Percentiles rank a stretch among this genome's conserved stretches.
phyloP scores from a whole-genome alignment of 2,329 filamentous ascomycete species.

The Nakataea oryzae region DNA sequence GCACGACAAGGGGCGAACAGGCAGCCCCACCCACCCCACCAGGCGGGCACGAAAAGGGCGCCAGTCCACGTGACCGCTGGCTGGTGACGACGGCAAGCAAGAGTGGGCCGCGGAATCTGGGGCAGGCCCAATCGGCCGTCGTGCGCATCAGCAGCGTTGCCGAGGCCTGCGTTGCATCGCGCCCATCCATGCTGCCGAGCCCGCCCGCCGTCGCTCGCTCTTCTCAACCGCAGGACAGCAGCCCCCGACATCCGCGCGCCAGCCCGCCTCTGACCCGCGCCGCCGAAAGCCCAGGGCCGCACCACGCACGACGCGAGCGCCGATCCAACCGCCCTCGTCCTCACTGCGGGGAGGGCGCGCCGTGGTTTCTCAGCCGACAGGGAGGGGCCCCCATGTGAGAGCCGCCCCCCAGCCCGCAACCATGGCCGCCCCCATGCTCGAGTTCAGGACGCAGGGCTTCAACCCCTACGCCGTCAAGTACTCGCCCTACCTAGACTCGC shows the following conservation, averaged over 20 bases:
- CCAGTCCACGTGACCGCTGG: not conserved
- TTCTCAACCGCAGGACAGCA: too few species aligned
- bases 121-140: too few species aligned
- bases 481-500: constrained; percentile 94
- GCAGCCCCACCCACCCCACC: not conserved
- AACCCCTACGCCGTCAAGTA: constrained; percentile 98
- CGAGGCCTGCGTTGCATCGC: too few species aligned
- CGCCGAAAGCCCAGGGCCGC: too few species aligned
- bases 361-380: not conserved
- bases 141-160: not conserved
- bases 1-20: not conserved
- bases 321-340: too few species aligned
- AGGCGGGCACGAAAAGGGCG: not conserved
- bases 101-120: too few species aligned
- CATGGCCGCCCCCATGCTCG: constrained; percentile 55
- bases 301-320: too few species aligned
- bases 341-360: not conserved
- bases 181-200: too few species aligned
- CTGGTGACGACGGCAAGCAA: not conserved
- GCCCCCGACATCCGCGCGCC: too few species aligned
- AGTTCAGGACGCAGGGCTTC: constrained; percentile 86
- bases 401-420: not conserved
- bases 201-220: too few species aligned
- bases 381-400: not conserved
- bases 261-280: too few species aligned